Conservation (phyloP, 2,329 filamentous ascomycete genomes). For the Exophiala sideris region DNA sequence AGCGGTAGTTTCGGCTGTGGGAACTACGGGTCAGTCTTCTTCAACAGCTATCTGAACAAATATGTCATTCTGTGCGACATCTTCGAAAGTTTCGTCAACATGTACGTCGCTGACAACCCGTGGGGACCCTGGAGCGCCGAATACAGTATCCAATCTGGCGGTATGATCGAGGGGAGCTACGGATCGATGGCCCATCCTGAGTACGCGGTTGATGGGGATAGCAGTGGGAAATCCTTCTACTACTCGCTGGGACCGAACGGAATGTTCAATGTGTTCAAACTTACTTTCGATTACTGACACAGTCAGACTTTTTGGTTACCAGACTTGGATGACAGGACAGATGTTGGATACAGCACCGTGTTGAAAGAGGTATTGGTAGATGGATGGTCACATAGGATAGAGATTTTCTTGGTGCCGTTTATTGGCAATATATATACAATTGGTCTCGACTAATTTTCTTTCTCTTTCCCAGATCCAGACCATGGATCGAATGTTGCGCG, state of each 20-base stretch:
- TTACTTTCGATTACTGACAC: constrained; percentile 2
- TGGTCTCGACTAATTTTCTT: no score
- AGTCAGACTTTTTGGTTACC: no score
- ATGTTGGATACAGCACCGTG: no score
- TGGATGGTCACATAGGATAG: no score
- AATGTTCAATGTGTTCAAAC: constrained; percentile 2
- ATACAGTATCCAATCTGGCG: not conserved
- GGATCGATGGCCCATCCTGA: constrained; percentile 4
- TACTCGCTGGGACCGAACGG: constrained; percentile 4
- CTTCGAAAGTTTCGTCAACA: not conserved
- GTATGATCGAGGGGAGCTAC: not conserved
- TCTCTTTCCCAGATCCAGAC: no score
- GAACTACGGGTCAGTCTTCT: constrained; percentile 3
- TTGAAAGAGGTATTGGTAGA: no score
- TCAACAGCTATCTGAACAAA: constrained; percentile 6
- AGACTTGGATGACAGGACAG: no score
- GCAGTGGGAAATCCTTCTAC: not conserved
- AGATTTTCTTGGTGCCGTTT: no score
- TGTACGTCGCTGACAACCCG: constrained; percentile 4
- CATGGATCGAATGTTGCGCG: no score
- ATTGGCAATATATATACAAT: no score
- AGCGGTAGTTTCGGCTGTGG: not conserved
- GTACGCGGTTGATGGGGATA: not conserved
- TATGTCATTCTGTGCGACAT: constrained; percentile 4
- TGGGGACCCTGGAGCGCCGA: constrained; percentile 5